Percentiles rank a stretch among this genome's conserved stretches.
phyloP scores from a whole-genome alignment of 805 yeast species.

The Nakazawaea wyomingensis region DNA sequence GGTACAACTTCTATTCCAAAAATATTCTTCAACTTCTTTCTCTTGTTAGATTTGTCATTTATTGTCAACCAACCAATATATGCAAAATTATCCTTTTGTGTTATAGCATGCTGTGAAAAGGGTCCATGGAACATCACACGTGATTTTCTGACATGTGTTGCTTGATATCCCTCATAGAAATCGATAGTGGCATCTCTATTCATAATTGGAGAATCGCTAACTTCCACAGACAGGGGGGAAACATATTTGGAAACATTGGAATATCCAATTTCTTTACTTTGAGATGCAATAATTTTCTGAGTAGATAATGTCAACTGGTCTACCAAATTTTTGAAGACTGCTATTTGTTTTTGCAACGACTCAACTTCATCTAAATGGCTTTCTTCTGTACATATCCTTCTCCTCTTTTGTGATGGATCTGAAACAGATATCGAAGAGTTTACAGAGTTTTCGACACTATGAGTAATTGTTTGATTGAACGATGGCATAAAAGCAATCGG shows the following conservation, averaged over 20 bases:
- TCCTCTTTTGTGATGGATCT: background rate
- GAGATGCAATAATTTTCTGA: background rate
- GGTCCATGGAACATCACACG: conserved; percentile 29
- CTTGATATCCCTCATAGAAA: conserved; percentile 25
- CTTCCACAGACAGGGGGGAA: background rate
- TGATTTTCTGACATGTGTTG: conserved; percentile 26
- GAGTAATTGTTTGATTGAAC: background rate
- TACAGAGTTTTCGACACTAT: too few species aligned
- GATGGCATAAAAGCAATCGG: conserved; percentile 7
- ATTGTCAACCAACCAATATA: conserved; percentile 16
- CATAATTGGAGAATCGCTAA: background rate
- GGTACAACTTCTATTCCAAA: conserved; percentile 9
- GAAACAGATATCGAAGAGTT: too few species aligned
- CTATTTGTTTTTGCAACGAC: background rate
- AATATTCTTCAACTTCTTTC: conserved; percentile 14
- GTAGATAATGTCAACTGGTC: background rate
- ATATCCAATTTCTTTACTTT: too few species aligned
- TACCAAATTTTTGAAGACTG: background rate
- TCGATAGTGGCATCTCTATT: conserved; percentile 17
- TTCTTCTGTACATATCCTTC: background rate
- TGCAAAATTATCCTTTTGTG: conserved; percentile 26
- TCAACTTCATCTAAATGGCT: background rate
- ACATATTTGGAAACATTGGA: too few species aligned
- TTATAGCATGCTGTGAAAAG: conserved; percentile 22
- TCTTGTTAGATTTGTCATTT: conserved; percentile 24